Evolutionary conservation across 2,329 filamentous ascomycete genomes (phyloP).

Genomic region (Purpureocillium lavendulum): DNA sequence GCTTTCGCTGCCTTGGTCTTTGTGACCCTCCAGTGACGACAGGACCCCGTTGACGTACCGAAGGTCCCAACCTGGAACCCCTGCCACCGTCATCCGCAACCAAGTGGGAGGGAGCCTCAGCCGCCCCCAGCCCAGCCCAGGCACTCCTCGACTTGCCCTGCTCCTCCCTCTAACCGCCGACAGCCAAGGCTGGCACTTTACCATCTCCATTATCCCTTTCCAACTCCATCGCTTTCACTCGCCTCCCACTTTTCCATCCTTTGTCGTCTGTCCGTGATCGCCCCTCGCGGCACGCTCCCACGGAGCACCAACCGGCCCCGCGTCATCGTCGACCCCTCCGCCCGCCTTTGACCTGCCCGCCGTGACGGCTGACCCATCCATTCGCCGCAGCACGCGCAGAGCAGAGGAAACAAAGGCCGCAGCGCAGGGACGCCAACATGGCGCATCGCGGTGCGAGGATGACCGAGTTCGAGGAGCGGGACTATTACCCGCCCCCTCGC

Average conservation of each 20-base stretch:
- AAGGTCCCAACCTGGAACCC: too few species aligned
- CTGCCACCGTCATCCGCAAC: too few species aligned
- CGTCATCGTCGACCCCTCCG: neutral
- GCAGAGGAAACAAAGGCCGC: too few species aligned
- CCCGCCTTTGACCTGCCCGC: neutral
- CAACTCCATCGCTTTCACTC: neutral
- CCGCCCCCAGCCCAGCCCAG: too few species aligned
- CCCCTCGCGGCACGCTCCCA: neutral
- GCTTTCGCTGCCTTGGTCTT: too few species aligned
- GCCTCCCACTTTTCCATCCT: neutral
- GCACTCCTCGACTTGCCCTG: too few species aligned
- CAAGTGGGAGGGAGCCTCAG: too few species aligned
- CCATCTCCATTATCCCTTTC: neutral
- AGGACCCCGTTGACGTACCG: too few species aligned
- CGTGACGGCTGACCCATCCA: neutral
- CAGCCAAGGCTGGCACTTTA: neutral
- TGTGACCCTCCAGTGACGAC: too few species aligned
- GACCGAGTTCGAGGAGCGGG: constrained; percentile 38
- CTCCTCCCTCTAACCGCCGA: neutral
- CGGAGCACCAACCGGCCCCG: constrained; percentile 1
- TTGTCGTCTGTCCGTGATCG: too few species aligned
- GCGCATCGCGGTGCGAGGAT: constrained; percentile 9
- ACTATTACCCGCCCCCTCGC: constrained; percentile 29
- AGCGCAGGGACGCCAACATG: constrained; percentile 5
- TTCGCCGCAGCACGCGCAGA: too few species aligned